Evolutionary conservation across 2,329 filamentous ascomycete species (phyloP).

Genomic region (Fusarium musae): DNA sequence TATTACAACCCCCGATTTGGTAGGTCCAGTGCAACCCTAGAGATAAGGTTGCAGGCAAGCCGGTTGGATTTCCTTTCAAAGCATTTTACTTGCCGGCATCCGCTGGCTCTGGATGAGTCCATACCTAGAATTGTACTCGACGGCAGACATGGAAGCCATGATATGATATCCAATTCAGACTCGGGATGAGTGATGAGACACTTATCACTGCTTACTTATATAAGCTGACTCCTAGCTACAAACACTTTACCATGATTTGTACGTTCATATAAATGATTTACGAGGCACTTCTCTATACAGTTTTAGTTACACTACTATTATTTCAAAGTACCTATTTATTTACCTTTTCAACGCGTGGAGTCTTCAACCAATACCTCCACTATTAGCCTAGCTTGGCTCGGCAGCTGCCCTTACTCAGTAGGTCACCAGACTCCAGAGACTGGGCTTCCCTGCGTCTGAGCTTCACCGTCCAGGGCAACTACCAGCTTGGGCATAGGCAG

Average conservation of each 20-base stretch:
- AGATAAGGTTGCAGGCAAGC: conserved; percentile 12
- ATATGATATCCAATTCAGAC: neutral
- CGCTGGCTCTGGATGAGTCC: conserved; percentile 8
- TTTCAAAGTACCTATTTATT: neutral
- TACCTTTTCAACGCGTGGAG: neutral
- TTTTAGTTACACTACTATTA: no score
- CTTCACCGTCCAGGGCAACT: conserved; percentile 32
- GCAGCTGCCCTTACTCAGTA: conserved; percentile 37
- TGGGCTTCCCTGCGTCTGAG: conserved; percentile 23
- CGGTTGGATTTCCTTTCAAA: neutral
- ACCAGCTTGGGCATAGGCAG: neutral
- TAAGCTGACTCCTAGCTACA: neutral
- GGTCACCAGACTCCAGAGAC: conserved; percentile 38
- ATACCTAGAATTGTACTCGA: neutral
- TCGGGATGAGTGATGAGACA: neutral
- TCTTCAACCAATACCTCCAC: conserved; percentile 22
- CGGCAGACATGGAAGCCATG: neutral
- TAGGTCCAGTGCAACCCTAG: conserved; percentile 11
- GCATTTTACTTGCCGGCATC: conserved; percentile 11
- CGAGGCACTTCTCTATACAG: neutral
- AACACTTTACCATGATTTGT: neutral
- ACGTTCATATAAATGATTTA: neutral
- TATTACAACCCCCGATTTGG: neutral
- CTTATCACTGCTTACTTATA: neutral
- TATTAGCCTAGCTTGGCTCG: conserved; percentile 32